Base-by-base conservation (phyloP, 257 asterid genomes). In the Ehretia macrophylla region DNA sequence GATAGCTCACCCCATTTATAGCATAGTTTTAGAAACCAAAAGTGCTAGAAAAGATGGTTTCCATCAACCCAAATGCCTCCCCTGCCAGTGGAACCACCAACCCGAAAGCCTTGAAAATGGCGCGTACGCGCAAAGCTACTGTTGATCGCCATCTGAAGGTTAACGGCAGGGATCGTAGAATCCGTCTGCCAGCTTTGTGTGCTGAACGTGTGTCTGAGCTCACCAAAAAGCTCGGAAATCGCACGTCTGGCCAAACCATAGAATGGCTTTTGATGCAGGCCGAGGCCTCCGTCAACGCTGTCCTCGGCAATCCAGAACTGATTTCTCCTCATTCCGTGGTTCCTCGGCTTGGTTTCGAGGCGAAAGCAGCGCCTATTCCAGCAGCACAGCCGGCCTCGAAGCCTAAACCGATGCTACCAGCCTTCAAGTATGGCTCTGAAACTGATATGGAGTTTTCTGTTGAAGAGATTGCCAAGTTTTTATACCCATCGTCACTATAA, bases 191-290 rank as follows among this genome's bases (percentile, higher is more conserved):
- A 14, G 5, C 46, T 1, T 20, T 4, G 10, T 56, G 58, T 39
- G 63, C 63, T 20, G 39, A 46, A 0, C 19, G 17, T 32, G 14
- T 46, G 5, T 65, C 46, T 65, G 20, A 65, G 22, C 58, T 46
- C 18, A 45, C n/a, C 13, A 16, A 37, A 18, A 48, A 5, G 38
- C 51, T 65, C 6, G 57, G 56, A 1, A 56, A 56, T 51, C 62
- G 51, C 19, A 27, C 21, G 5, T 35, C 57, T 9, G 69, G 69
- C 32, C 50, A 32, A 58, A 65, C 57, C 11, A 11, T 65, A 5
- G 50, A 55, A 21, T 65, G 69, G 69, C 49, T 64, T 5, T 17
- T 54, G 32, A 32, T 8, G 18, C 62, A 65, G 12, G 56, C 69
- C 1, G 38, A 17, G n/a, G 17, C 63, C 14, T n/a, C 57, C 3